These are phyloP conservation scores for Priceomyces castillae DNA, from an alignment of 805 yeast species.

Conservation along the genomic window DNA sequence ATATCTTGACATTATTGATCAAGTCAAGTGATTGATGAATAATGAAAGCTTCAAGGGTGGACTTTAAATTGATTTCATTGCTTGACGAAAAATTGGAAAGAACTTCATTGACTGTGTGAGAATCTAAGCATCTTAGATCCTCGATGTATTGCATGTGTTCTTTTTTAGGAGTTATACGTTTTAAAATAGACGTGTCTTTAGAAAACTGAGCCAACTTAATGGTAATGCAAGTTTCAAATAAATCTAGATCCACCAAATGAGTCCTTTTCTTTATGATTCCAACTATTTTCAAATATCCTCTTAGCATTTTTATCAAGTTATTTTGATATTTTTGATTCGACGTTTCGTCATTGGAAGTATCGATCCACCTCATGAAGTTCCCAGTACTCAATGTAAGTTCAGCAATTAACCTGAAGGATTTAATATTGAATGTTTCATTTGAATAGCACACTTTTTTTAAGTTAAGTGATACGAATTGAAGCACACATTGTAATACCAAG, in stretches of 20 bases:
- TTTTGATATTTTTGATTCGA: conserved; percentile 16
- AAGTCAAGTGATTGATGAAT: neutral
- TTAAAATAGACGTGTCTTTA: conserved; percentile 6
- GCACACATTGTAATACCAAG: conserved; percentile 23
- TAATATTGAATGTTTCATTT: conserved; percentile 8
- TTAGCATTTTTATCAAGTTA: conserved; percentile 23
- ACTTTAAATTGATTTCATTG: neutral
- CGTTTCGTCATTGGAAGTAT: conserved; percentile 5
- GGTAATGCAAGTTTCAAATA: conserved; percentile 8
- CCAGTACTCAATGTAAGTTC: conserved; percentile 15
- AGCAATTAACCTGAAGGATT: conserved; percentile 14
- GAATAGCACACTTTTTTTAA: conserved; percentile 11
- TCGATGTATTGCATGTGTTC: conserved; percentile 8
- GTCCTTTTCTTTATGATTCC: conserved; percentile 10
- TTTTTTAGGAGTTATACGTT: conserved; percentile 5
- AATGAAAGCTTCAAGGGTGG: neutral
- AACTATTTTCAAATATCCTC: conserved; percentile 24
- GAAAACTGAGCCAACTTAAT: conserved; percentile 13
- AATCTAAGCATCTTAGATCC: conserved; percentile 4
- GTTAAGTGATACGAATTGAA: conserved; percentile 21
- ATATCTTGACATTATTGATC: conserved; percentile 1
- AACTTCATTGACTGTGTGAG: neutral
- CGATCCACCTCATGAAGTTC: conserved; percentile 23
- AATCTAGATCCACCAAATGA: conserved; percentile 3
- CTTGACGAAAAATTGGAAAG: neutral